Evolutionary conservation across 2,329 filamentous ascomycete species (phyloP), one percentile per base, ranked within the genome.

Genomic region (Chaetomiaceae sp.): DNA sequence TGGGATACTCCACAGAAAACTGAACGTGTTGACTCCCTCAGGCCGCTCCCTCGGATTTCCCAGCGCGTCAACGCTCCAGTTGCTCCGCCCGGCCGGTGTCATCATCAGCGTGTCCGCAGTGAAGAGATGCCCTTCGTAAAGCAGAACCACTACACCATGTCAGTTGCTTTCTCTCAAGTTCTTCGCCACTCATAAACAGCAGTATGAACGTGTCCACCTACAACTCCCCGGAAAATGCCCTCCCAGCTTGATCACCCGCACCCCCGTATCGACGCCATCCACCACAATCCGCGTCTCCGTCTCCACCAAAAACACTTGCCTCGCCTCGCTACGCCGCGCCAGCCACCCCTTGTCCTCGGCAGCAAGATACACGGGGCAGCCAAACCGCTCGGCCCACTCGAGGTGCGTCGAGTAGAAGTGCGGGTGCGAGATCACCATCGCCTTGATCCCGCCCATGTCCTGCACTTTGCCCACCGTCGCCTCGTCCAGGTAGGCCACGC

Each of bases 361-460:
- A 0, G 82, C 72, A 1, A 88, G 59, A 57, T 86, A 90, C 1
- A 93, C 79, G 0, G 80, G 81, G 56, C 86, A 89, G 4, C 66
- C 55, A 55, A 93, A 91, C 0, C 73, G 72, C 36, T 69, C 61
- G 0, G 84, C 82, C 87, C 88, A 94, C 54, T 84, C 78, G 0
- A 86, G 64, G 62, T 88, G 83, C 3, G 86, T 85, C 12, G 81
- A 81, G 66, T 87, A 93, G 66, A 86, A 94, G 62, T 94, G 88
- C 42, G 88, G 88, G 65, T 94, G 86, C 10, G 76, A 82, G 52
- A 90, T 87, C 55, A 81, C 80, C 37, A 93, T 89, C 0, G 83
- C 86, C 27, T 69, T 68, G 11, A 94, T 59, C 0, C 84, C 85
- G 35, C 86, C 86, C 6, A 81, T 69, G 0, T 59, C 61, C 6